Base-by-base conservation (phyloP, 176 grass and related monocot species). In the Oryza nivara region DNA sequence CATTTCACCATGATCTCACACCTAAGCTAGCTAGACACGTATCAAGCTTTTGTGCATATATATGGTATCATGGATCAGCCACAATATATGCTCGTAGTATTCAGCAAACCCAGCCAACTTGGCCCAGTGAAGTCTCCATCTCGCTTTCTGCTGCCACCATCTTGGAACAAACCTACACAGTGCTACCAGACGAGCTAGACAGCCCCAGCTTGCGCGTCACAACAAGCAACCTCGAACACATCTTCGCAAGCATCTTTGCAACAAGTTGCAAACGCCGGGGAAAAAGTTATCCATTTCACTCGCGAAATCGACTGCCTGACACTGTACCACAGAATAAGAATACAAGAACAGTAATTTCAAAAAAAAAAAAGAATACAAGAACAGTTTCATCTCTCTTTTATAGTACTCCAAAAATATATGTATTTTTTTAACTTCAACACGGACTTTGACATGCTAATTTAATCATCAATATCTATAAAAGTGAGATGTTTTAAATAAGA, bases 161-260 rank as follows among this genome's bases (percentile, higher is more conserved):
- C 58, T 23, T 10, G 58, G 58, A 63, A 63, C 58, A 23, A 63
- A 63, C 58, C 4, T 63, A 20, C 58, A 63, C 54, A 58, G 54
- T 8, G 19, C 58, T 63, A 63, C n/a, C 58, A 63, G 58, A 58
- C 17, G 54, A 58, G 35, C 35, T 5, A 36, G 5, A 38, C 54
- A 11, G n/a, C 58, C 56, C 58, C 58, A 63, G 58, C 58, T 63
- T 63, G 58, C 58, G 9, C 58, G n/a, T 63, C n/a, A 63, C 58
- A 63, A 63, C 20, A 63, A 63, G 58, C 58, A 63, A 23, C 58
- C 58, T 63, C 58, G 61, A 44, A 68, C 20, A 48, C 56, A n/a
- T 72, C 65, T 66, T 67, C 66, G 58, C 54, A 58, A 11, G 36
- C 56, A n/a, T 72, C 65, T 66, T 74, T 74, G 58, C 54, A 58